Percentiles rank a stretch among this genome's conserved stretches.
Evolutionary conservation across 2,329 filamentous ascomycete species (phyloP).

Genomic region (Fusarium buharicum): DNA sequence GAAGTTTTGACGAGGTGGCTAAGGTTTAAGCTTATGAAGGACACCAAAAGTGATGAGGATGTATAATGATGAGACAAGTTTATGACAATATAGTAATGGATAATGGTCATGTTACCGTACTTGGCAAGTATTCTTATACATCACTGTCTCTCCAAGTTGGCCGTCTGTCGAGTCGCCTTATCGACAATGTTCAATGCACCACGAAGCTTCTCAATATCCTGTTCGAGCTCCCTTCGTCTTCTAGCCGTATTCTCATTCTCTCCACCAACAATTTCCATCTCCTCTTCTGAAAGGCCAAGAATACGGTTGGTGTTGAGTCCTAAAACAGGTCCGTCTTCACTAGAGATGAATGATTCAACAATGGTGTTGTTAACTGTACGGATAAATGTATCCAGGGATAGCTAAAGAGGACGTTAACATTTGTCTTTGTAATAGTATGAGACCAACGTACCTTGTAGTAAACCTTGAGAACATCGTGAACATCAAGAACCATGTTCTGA

Average conservation of each 20-base stretch:
- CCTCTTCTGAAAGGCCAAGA: constrained; percentile 18
- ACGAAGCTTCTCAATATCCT: constrained; percentile 36
- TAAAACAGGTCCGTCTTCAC: constrained; percentile 32
- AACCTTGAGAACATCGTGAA: constrained; percentile 52
- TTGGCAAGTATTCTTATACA: background rate
- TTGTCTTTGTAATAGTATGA: rapidly evolving
- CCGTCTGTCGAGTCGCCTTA: constrained; percentile 21
- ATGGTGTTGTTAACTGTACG: constrained; percentile 28
- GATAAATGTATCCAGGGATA: constrained; percentile 46
- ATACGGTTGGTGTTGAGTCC: constrained; percentile 25
- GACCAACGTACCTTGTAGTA: constrained; percentile 50
- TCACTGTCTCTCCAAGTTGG: constrained; percentile 10
- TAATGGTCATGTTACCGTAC: background rate
- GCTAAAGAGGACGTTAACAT: constrained; percentile 29
- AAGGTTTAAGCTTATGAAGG: constrained; percentile 5
- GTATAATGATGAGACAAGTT: background rate
- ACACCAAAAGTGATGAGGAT: background rate
- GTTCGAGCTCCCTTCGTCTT: constrained; percentile 24
- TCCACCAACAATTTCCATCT: constrained; percentile 18
- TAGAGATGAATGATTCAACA: constrained; percentile 27
- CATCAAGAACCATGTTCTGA: constrained; percentile 48
- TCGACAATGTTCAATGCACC: constrained; percentile 34
- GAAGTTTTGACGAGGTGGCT: constrained; percentile 16
- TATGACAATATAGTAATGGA: background rate
- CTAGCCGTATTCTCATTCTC: constrained; percentile 33